Evolutionary conservation across 306 rosid species (phyloP).

Genomic region (Sicyos baderoa): DNA sequence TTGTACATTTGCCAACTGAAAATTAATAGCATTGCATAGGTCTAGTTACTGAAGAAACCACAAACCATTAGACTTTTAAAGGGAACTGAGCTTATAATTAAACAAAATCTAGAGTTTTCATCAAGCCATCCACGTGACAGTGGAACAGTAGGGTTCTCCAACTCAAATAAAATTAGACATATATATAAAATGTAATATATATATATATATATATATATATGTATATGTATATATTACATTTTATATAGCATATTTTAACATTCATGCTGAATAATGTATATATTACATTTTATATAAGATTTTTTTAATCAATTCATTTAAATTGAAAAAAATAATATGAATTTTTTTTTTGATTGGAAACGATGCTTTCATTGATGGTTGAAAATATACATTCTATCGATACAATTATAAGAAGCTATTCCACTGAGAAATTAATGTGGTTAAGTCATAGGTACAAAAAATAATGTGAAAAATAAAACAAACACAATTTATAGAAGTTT

Average conservation of each 20-base stretch:
- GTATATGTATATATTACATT: background rate
- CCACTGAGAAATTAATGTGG: no score
- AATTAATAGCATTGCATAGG: constrained; percentile 23
- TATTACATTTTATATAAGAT: no score
- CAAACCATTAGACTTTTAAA: background rate
- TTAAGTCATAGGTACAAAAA: no score
- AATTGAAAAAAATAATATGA: no score
- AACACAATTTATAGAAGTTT: no score
- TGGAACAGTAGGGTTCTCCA: background rate
- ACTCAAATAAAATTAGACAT: background rate
- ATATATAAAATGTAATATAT: no score
- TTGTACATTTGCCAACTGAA: constrained; percentile 90
- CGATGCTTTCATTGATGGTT: no score
- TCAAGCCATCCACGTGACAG: background rate
- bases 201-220: no score
- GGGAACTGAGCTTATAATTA: background rate
- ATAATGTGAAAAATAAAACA: no score
- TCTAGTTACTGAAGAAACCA: background rate
- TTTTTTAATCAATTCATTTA: background rate
- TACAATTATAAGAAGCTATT: no score
- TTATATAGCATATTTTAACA: background rate
- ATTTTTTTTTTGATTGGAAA: no score
- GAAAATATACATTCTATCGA: no score
- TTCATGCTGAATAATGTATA: background rate
- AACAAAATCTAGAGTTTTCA: background rate